A percentile compares a stretch with the other conserved stretches of the same genome.
These are phyloP conservation scores for Nitzschia sp. DNA, from an alignment of 108 stramenopile species.

Conservation along the genomic window DNA sequence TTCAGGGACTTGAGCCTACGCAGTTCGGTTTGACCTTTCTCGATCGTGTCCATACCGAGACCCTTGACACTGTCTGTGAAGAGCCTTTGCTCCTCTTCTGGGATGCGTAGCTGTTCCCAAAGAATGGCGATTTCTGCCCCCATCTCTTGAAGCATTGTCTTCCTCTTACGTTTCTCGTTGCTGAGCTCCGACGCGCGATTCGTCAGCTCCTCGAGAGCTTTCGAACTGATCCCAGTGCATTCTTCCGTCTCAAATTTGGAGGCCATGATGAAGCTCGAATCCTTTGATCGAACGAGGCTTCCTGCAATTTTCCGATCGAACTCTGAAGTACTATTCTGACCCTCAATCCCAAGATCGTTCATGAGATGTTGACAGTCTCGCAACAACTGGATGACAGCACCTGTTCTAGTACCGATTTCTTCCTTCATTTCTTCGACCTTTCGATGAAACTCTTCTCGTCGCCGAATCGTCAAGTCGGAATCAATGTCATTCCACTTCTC, in stretches of 20 bases:
- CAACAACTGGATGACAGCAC: conserved; percentile 65
- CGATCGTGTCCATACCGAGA: conserved; percentile 86
- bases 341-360: conserved; percentile 70
- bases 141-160: conserved; percentile 77
- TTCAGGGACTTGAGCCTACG: conserved; percentile 73
- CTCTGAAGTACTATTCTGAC: conserved; percentile 30
- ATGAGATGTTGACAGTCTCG: conserved; percentile 82
- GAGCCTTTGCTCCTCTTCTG: conserved; percentile 79
- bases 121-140: conserved; percentile 79
- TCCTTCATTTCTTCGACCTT: conserved; percentile 77
- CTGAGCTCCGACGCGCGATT: conserved; percentile 73
- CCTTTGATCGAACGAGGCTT: conserved; percentile 50
- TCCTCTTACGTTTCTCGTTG: conserved; percentile 71
- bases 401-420: conserved; percentile 54
- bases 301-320: conserved; percentile 63
- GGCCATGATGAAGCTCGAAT: conserved; percentile 68
- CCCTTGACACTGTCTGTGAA: conserved; percentile 87
- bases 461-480: conserved; percentile 57
- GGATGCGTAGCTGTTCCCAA: conserved; percentile 90
- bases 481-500: conserved; percentile 61
- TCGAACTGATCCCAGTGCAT: conserved; percentile 82
- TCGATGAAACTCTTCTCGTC: conserved; percentile 55
- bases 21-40: conserved; percentile 83
- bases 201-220: conserved; percentile 70
- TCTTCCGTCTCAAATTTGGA: conserved; percentile 68